Conservation (phyloP, 768 basidiomycete species). For the Holtermannia corniformis region DNA sequence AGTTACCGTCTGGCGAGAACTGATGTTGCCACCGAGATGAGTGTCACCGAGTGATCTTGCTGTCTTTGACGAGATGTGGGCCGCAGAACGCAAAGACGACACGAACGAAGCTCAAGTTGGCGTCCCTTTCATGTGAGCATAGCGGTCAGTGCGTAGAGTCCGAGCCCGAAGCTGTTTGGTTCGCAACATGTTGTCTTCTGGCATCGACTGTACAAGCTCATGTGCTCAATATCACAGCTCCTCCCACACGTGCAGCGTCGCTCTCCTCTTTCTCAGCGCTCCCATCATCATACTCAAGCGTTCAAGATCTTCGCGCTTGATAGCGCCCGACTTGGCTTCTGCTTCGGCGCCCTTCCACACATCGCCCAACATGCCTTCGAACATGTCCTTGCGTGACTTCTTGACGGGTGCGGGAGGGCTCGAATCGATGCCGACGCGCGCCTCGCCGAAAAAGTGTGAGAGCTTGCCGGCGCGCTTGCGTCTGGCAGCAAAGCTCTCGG, state of each 20-base stretch:
- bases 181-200: too few species aligned
- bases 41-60: too few species aligned
- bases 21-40: too few species aligned
- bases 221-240: conserved; percentile 6
- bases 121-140: too few species aligned
- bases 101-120: too few species aligned
- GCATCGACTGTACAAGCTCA: too few species aligned
- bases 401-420: background rate
- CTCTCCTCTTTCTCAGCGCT: conserved; percentile 2
- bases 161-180: too few species aligned
- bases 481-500: conserved; percentile 6
- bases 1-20: too few species aligned
- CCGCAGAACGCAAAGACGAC: too few species aligned
- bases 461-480: conserved; percentile 16
- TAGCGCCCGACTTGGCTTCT: conserved; percentile 4
- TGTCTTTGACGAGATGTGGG: too few species aligned
- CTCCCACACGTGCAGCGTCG: conserved; percentile 6
- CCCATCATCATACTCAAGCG: conserved; percentile 11
- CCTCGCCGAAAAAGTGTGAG: conserved; percentile 18
- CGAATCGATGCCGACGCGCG: background rate
- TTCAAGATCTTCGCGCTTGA: conserved; percentile 6
- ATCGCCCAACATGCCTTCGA: conserved; percentile 15
- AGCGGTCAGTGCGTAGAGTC: too few species aligned
- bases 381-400: conserved; percentile 3
- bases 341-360: conserved; percentile 16